Percentiles rank a stretch among this genome's conserved stretches.
Evolutionary conservation across 257 asterid species (phyloP).

Genomic region (Asclepias syriaca): DNA sequence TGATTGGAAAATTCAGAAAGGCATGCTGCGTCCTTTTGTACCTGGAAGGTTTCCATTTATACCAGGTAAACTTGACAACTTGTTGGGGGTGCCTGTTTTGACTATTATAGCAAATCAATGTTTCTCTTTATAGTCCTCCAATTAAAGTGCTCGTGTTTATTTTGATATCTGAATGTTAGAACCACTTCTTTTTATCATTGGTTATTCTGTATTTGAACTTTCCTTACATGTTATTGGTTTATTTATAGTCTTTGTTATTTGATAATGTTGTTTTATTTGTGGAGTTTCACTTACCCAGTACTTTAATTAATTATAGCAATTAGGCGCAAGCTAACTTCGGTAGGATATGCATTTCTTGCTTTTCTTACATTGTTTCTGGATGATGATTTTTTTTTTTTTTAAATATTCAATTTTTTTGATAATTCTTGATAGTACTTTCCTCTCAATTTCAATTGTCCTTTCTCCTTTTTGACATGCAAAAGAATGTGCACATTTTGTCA

Average conservation of each 20-base stretch:
- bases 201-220: not conserved
- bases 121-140: not conserved
- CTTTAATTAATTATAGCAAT: not conserved
- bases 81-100: not conserved
- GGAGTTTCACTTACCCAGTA: not conserved
- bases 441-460: not conserved
- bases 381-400: not conserved
- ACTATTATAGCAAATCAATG: not conserved
- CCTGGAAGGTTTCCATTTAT: conserved; percentile 45
- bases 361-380: not conserved
- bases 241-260: not conserved
- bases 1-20: conserved; percentile 67
- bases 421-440: not conserved
- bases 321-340: not conserved
- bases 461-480: not conserved
- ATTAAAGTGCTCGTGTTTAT: not conserved
- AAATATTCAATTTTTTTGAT: not conserved
- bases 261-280: not conserved
- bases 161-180: not conserved
- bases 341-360: not conserved
- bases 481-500: not conserved
- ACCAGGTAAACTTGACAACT: conserved; percentile 42
- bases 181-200: not conserved
- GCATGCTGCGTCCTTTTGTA: conserved; percentile 45
- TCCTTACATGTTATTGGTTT: not conserved